A percentile compares a stretch with the other conserved stretches of the same genome.
Evolutionary conservation across 2,329 filamentous ascomycete genomes (phyloP).

Genomic region (Aspergillus floridensis): DNA sequence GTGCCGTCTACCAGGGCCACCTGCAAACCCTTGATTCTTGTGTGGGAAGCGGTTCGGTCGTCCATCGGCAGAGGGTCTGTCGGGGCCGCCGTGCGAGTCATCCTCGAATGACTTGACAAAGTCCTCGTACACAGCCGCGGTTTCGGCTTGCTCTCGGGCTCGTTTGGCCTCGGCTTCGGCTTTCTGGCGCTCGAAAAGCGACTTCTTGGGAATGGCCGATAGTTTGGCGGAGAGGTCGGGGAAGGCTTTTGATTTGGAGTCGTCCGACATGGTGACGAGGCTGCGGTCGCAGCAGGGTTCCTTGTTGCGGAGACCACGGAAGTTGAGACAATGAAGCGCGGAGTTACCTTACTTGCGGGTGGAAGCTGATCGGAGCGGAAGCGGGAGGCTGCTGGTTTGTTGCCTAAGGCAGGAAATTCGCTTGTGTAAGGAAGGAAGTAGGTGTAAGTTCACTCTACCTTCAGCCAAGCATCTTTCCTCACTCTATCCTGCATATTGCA

Average conservation of each 20-base stretch:
- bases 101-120: constrained; percentile 71
- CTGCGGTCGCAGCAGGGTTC: constrained; percentile 24
- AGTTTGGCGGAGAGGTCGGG: constrained; percentile 75
- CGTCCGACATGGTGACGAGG: constrained; percentile 36
- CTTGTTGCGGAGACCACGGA: constrained; percentile 3
- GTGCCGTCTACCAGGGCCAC: constrained; percentile 59
- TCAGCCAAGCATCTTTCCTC: not conserved
- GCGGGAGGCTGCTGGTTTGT: constrained; percentile 11
- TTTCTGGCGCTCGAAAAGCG: constrained; percentile 82
- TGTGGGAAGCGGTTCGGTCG: constrained; percentile 29
- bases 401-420: constrained; percentile 14
- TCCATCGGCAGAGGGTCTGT: constrained; percentile 22
- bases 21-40: constrained; percentile 35
- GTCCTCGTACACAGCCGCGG: constrained; percentile 79
- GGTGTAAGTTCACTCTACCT: not conserved
- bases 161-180: constrained; percentile 88
- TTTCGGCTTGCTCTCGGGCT: constrained; percentile 78
- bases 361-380: constrained; percentile 13
- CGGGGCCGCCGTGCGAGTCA: constrained; percentile 28
- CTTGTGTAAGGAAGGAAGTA: no score
- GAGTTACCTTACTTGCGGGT: constrained; percentile 4
- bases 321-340: constrained; percentile 3
- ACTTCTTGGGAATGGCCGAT: constrained; percentile 76
- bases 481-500: not conserved
- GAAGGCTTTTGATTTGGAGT: constrained; percentile 50